These are phyloP conservation scores for Chaetomium cochliodes DNA, from an alignment of 495 filamentous ascomycete genomes.

Conservation along the genomic window DNA sequence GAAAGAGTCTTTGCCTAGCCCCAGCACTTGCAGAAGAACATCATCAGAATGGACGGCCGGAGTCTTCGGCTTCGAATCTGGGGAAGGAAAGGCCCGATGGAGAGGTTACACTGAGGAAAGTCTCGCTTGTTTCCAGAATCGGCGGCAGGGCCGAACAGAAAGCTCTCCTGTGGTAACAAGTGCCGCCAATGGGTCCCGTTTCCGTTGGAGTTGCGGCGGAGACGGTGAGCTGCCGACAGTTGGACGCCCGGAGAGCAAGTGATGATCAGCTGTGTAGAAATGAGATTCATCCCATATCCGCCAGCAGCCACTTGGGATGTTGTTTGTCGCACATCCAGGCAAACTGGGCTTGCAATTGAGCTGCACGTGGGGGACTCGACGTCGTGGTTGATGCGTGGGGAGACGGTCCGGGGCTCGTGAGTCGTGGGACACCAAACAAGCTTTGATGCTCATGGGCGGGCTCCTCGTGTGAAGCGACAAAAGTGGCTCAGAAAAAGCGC, in stretches of 20 bases:
- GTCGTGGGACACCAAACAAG: too few species aligned
- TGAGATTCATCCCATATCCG: background rate
- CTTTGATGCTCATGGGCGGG: too few species aligned
- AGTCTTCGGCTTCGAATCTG: slow-evolving; percentile 12
- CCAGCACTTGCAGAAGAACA: slow-evolving; percentile 9
- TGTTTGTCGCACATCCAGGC: background rate
- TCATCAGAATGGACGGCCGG: background rate
- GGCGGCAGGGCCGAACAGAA: background rate
- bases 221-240: slow-evolving; percentile 5
- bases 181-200: background rate
- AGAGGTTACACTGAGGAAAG: background rate
- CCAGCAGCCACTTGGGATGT: background rate
- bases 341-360: background rate
- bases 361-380: background rate
- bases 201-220: background rate
- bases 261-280: slow-evolving; percentile 14
- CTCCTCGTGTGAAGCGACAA: too few species aligned
- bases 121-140: background rate
- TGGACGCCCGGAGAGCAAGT: slow-evolving; percentile 13
- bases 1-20: background rate
- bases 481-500: too few species aligned
- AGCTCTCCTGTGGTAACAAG: background rate
- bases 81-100: background rate
- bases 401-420: too few species aligned
- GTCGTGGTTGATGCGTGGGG: too few species aligned